phyloP scores from a whole-genome alignment of 164 flowering plant species.

The Liquidambar formosana region DNA sequence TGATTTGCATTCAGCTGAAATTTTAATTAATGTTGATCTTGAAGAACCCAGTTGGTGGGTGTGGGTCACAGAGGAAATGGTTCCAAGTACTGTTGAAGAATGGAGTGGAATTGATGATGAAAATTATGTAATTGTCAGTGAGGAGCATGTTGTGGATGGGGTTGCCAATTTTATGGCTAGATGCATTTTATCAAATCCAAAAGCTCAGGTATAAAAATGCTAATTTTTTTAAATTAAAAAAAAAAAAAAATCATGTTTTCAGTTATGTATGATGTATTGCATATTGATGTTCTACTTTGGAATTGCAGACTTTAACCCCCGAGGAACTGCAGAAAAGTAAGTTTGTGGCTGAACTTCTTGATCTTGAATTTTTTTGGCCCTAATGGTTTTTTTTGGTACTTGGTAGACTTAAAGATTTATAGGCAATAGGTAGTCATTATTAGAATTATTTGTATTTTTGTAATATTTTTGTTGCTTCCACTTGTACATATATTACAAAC shows the following conservation, averaged over 20 bases:
- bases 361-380: neutral
- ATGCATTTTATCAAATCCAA: conserved; percentile 83
- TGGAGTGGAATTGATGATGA: conserved; percentile 86
- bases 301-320: conserved; percentile 76
- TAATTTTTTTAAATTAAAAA: too few relatives aligned
- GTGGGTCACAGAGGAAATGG: conserved; percentile 85
- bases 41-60: conserved; percentile 95
- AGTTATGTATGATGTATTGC: conserved; percentile 10
- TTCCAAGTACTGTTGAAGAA: conserved; percentile 62
- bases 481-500: neutral
- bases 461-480: neutral
- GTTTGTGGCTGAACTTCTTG: conserved; percentile 14
- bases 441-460: too few relatives aligned
- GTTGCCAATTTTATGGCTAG: conserved; percentile 90
- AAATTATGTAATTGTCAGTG: conserved; percentile 63
- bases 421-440: too few relatives aligned
- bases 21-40: conserved; percentile 54
- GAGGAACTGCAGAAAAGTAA: conserved; percentile 79
- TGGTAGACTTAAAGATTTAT: neutral
- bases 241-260: neutral
- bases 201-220: conserved; percentile 54
- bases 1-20: conserved; percentile 64
- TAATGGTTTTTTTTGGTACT: too few relatives aligned
- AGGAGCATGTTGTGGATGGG: conserved; percentile 91
- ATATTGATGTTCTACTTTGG: conserved; percentile 13